These are phyloP conservation scores for Priceomyces fermenticarens DNA, from an alignment of 805 yeast genomes.

Conservation along the genomic window DNA sequence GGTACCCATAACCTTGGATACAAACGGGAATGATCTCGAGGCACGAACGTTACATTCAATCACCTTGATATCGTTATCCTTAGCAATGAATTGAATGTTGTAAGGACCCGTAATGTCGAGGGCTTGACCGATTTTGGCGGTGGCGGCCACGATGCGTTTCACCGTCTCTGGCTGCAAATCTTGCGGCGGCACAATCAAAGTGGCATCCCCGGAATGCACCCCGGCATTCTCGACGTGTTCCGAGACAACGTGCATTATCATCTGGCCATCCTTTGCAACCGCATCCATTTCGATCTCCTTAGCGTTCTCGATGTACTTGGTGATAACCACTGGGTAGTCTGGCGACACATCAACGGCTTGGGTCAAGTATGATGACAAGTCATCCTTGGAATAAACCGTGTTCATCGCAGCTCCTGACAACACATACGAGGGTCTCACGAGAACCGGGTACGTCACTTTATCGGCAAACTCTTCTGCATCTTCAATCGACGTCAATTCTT, in stretches of 20 bases:
- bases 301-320: constrained; percentile 94
- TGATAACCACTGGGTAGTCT: constrained; percentile 95
- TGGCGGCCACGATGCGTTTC: constrained; percentile 85
- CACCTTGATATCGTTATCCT: constrained; percentile 93
- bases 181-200: constrained; percentile 95
- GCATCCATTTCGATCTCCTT: constrained; percentile 99
- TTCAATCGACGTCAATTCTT: constrained; percentile 86
- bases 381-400: constrained; percentile 87
- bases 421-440: constrained; percentile 97
- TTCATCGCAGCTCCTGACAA: constrained; percentile 99
- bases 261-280: constrained; percentile 90
- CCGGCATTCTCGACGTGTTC: constrained; percentile 99
- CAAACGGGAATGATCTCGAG: constrained; percentile 98
- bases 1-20: constrained; percentile 94
- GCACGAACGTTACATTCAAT: constrained; percentile 99
- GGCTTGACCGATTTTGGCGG: constrained; percentile 94
- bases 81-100: constrained; percentile 95
- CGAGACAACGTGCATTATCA: constrained; percentile 95
- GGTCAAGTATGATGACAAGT: constrained; percentile 78
- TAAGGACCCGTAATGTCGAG: constrained; percentile 96
- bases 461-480: constrained; percentile 94
- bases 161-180: constrained; percentile 91
- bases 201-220: constrained; percentile 99
- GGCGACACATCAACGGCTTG: constrained; percentile 98
- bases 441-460: constrained; percentile 87